Base-by-base conservation (phyloP, 73 alveolate species). In the Paramecium bursaria region DNA sequence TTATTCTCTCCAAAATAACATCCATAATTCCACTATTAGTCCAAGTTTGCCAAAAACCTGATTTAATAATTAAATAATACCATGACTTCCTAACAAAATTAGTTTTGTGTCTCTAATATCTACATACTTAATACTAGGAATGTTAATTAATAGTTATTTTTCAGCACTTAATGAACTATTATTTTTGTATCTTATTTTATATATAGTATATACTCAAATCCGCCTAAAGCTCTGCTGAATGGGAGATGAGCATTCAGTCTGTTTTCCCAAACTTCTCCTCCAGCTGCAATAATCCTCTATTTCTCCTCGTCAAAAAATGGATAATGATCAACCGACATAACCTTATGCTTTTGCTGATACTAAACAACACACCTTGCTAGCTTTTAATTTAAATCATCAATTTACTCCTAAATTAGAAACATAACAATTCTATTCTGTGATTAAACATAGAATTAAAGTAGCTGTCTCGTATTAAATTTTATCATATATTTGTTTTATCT, bases 231-330 rank as follows among this genome's bases (percentile, higher is more conserved):
- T 42, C 82, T 67, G 21, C 60, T 33, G 44, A 25, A 67, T 7
- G 82, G 82, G 9, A 67, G 55, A 67, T 67, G 82, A 14, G 55
- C 82, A 67, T 67, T 67, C 44, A 67, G 22, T 67, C 82, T 67
- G 21, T 67, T 67, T 21, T 67, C 82, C 82, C 82, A 67, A 3
- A 67, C 82, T 67, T 67, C 82, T 14, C 82, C 82, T 19, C 82
- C 82, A 0, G 82, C 82, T 3, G 53, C 55, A 9, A 67, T 35
- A 5, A 67, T 67, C 11, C 82, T 23, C 33, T 33, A 14, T 35
- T 67, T 67, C 23, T 67, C 82, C 1, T 39, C n/a, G 27, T 67
- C 82, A 35, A 39, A 39, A 5, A 35, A 25, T 1, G 82, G 82
- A 67, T 19, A 67, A 67, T 67, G 82, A 15, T 67, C 82, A 19